Conservation (phyloP, 305 asterid species). For the Solanum hybrid region DNA sequence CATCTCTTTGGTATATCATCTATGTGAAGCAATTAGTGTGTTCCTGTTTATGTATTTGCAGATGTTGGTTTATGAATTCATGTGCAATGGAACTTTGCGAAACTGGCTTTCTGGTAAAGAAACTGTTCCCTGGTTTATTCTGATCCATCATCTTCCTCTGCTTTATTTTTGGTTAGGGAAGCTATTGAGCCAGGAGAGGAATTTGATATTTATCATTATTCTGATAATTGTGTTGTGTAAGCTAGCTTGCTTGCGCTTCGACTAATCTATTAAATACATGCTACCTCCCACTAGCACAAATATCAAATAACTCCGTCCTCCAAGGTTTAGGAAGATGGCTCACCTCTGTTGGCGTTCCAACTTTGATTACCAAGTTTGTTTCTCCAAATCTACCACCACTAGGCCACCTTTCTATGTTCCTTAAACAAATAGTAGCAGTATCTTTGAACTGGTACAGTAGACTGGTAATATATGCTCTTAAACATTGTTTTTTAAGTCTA, state of each 20-base stretch:
- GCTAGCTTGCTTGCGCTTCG: neutral
- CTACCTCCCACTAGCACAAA: neutral
- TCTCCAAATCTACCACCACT: neutral
- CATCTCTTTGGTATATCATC: neutral
- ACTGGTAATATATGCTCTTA: neutral
- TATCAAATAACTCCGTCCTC: neutral
- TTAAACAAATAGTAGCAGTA: neutral
- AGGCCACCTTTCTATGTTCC: neutral
- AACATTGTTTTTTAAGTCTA: neutral
- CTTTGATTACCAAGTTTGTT: neutral
- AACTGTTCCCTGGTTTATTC: neutral
- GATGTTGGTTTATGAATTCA: conserved; percentile 45
- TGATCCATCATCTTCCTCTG: neutral
- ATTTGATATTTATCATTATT: neutral
- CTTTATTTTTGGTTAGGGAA: neutral
- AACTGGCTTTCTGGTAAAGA: conserved; percentile 40
- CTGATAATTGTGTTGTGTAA: neutral
- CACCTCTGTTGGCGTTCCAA: neutral
- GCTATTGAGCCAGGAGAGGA: neutral
- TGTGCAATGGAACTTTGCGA: conserved; percentile 39
- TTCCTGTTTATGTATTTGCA: conserved; percentile 11
- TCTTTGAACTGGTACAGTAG: neutral
- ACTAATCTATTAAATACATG: neutral
- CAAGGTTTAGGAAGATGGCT: neutral
- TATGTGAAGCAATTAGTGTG: neutral